Conservation (phyloP, 352 stramenopile species). For the Phytophthora quininea region DNA sequence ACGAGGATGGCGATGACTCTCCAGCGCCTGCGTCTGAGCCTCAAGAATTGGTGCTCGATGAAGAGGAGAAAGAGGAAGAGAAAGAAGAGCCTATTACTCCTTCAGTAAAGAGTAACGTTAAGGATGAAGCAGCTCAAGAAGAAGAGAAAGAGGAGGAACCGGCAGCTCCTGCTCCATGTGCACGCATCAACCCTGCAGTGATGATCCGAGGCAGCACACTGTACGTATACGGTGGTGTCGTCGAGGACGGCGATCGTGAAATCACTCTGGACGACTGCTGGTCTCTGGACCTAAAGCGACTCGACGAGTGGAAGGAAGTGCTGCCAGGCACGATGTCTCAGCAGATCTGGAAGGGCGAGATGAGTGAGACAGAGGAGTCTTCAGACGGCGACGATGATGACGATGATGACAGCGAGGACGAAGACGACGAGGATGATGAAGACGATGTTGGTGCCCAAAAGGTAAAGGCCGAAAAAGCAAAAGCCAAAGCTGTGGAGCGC, state of each 20-base stretch:
- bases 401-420: conserved; percentile 62
- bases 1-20: conserved; percentile 28
- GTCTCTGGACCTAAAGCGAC: conserved; percentile 93
- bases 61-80: conserved; percentile 48
- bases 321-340: conserved; percentile 93
- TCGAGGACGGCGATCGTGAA: conserved; percentile 94
- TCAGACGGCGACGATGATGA: conserved; percentile 82
- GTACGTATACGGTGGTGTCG: conserved; percentile 94
- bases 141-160: conserved; percentile 35
- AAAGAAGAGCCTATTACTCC: conserved; percentile 38
- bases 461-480: conserved; percentile 27
- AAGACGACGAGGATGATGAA: conserved; percentile 41
- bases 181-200: conserved; percentile 87
- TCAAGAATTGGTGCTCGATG: conserved; percentile 22
- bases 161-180: conserved; percentile 55
- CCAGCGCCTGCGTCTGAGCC: neutral
- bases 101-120: conserved; percentile 10
- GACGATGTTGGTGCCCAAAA: conserved; percentile 19
- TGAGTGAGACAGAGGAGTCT: conserved; percentile 88
- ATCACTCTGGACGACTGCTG: conserved; percentile 97
- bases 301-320: conserved; percentile 93
- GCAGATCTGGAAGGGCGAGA: conserved; percentile 91
- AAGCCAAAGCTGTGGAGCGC: conserved; percentile 57
- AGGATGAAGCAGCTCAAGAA: conserved; percentile 10
- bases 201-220: conserved; percentile 91